A percentile compares a stretch with the other conserved stretches of the same genome.
Conservation (phyloP, 2,329 filamentous ascomycete species). For the Penicillium sp. region DNA sequence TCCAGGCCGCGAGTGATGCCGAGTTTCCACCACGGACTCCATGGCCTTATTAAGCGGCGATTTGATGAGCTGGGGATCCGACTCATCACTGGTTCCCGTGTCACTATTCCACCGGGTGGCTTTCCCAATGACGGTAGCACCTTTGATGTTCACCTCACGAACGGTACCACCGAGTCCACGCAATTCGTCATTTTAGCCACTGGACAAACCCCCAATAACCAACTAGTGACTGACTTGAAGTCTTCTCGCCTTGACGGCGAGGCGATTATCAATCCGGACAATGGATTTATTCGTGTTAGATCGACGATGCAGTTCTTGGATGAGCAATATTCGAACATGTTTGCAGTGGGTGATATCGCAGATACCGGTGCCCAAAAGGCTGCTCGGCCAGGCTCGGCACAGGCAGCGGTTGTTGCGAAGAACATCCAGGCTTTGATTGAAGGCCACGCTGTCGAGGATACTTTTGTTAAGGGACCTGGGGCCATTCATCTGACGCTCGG, state of each 20-base stretch:
- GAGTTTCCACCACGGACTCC: conserved; percentile 31
- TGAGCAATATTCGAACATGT: conserved; percentile 31
- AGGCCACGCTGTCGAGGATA: conserved; percentile 23
- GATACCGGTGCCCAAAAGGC: conserved; percentile 38
- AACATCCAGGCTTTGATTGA: conserved; percentile 37
- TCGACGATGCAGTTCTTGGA: conserved; percentile 37
- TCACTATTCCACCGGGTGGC: conserved; percentile 26
- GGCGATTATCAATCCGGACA: conserved; percentile 34
- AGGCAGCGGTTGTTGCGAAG: conserved; percentile 33
- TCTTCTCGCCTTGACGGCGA: conserved; percentile 15
- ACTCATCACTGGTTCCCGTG: conserved; percentile 32
- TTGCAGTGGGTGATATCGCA: conserved; percentile 38
- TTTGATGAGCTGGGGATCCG: conserved; percentile 35
- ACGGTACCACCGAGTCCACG: conserved; percentile 33
- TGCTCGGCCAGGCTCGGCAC: conserved; percentile 32
- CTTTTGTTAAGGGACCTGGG: conserved; percentile 28
- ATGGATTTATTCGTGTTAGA: conserved; percentile 34
- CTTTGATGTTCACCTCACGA: conserved; percentile 31
- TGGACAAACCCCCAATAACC: conserved; percentile 50
- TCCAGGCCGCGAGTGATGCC: conserved; percentile 43
- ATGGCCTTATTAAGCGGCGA: conserved; percentile 31
- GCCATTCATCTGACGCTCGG: conserved; percentile 37
- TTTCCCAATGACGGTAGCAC: conserved; percentile 27
- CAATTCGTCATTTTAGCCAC: conserved; percentile 48
- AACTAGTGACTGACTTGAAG: conserved; percentile 35